Evolutionary conservation across 495 filamentous ascomycete species (phyloP).

Genomic region (Neurospora tetrasperma): DNA sequence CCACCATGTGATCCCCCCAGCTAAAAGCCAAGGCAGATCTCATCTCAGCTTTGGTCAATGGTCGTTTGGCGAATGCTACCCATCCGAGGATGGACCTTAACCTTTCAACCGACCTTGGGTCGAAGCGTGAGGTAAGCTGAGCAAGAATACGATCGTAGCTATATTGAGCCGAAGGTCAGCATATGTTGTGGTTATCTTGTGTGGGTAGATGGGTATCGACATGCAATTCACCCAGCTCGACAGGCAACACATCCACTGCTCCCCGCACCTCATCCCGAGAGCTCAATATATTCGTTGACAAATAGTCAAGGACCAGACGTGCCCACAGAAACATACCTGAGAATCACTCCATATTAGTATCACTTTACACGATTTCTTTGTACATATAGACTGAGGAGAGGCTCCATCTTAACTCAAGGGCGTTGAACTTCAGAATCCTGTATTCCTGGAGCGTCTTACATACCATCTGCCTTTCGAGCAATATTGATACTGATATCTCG

Average conservation of each 20-base stretch:
- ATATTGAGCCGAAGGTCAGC: neutral
- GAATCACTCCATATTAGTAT: conserved; percentile 6
- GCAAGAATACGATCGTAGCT: conserved; percentile 21
- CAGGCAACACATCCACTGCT: conserved; percentile 16
- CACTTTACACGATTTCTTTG: neutral
- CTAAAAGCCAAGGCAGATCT: conserved; percentile 21
- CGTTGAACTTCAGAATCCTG: neutral
- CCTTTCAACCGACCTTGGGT: conserved; percentile 15
- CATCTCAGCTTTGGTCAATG: conserved; percentile 18
- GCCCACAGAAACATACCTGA: conserved; percentile 28
- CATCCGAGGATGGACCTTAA: conserved; percentile 21
- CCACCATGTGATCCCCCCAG: conserved; percentile 3
- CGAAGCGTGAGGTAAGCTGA: conserved; percentile 13
- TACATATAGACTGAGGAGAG: neutral
- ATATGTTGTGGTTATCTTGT: neutral
- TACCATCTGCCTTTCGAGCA: conserved; percentile 18
- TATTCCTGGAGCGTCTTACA: neutral
- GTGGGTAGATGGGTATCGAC: neutral
- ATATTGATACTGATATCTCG: conserved; percentile 6
- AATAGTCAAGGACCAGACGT: conserved; percentile 23
- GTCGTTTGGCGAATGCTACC: conserved; percentile 25
- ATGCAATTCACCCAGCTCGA: conserved; percentile 19
- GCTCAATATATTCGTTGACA: conserved; percentile 22
- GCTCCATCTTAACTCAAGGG: neutral
- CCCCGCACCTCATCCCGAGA: conserved; percentile 12